Evolutionary conservation across 176 grass and related monocot species (phyloP), one percentile per base, ranked within the genome.

Genomic region (Rhynchospora tenuis): DNA sequence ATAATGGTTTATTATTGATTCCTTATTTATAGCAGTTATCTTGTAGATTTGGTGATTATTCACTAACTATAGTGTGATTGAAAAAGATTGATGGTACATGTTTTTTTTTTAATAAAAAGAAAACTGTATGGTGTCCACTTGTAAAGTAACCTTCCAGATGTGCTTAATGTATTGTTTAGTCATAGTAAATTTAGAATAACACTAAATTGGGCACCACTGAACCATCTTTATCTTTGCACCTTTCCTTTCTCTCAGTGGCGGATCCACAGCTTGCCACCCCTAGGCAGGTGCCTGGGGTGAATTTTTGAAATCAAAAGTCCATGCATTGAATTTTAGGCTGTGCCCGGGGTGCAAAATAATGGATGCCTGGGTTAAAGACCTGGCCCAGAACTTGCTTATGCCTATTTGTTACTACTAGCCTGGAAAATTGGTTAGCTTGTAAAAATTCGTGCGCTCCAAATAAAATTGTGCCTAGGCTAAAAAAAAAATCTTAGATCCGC

Each of bases 1-100:
- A 59, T 9, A 14, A 0, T 71, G 15, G 19, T 67, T 43, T 43
- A 83, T 17, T 79, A 46, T 72, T 71, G 19, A 50, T 47, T 81
- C 48, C 83, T 10, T 60, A 76, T 43, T 65, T 12, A 47, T 46
- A 85, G 60, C 42, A 81, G 70, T 83, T 83, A 2, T 10, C 57
- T 81, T 3, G 26, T 27, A 24, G 54, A 50, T 48, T 24, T 83
- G 42, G 48, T 38, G 9, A 54, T 81, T 71, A 58, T 86, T 14
- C 63, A 9, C 3, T 17, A 77, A 77, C 24, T 56, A 29, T 27
- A 77, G 73, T 56, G 9, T 23, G 15, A 26, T 55, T 17, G 2
- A 75, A 52, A 29, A 29, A 55, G 72, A 88, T 65, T 59, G 0
- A 33, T 69, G 29, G 23, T 73, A 14, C 26, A 19, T 50, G 69